Evolutionary conservation across 306 rosid genomes (phyloP), one percentile per base, ranked within the genome.

Genomic region (Mimosa bimucronata): DNA sequence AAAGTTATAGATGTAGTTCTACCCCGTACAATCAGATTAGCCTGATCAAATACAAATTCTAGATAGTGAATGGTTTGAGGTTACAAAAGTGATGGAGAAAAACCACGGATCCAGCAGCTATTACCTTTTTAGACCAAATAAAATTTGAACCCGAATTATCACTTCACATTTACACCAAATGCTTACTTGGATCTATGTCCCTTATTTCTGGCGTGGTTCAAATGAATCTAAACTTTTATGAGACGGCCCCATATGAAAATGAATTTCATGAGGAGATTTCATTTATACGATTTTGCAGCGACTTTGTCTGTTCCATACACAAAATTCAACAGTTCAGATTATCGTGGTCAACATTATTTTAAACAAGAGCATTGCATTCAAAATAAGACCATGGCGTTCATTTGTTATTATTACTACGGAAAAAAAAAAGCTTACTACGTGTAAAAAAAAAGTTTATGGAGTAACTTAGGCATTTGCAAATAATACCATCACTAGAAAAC

Each of bases 191-290:
- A 48, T 4, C 57, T 4, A 19, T 21, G 23, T 31, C 6, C 38
- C 60, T 23, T 1, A 44, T 73, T 30, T 65, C 10, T 30, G 40
- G 70, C 76, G 71, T 74, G 84, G 19, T 53, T 29, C 80, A 80
- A 52, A 70, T 66, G 84, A 65, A 26, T 5, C 45, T 69, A 0
- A 48, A 31, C 44, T 60, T 44, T 76, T 52, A 23, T 40, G 37
- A 78, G 38, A 78, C 64, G 29, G 29, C 55, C 23, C 52, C 68
- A 73, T 21, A 61, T 62, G 29, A 45, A 42, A 31, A 25, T 26
- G 45, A 50, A 73, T 77, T 64, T n/a, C 5, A 31, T 14, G 40
- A 19, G 19, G 62, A 42, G 26, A n/a, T 74, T 45, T 69, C 29
- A 58, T 45, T 69, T 50, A 41, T 37, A 19, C 7, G 11, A 44